phyloP scores from a whole-genome alignment of 2,329 filamentous ascomycete species.

The Microascus cirrosus region DNA sequence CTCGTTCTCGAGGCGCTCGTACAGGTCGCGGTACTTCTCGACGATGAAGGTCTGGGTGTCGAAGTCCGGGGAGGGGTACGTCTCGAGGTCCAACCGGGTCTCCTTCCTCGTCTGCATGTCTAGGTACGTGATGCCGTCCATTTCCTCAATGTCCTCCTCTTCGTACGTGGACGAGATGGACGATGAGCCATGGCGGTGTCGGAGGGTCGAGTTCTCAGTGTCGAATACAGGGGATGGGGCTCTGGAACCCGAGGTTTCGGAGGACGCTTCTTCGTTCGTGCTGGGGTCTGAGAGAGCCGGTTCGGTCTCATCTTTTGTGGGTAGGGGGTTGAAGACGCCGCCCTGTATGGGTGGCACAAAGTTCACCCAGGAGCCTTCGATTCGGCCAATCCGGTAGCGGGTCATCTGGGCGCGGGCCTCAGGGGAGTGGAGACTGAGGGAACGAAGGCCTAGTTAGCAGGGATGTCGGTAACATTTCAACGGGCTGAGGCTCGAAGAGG shows the following conservation, averaged over 20 bases:
- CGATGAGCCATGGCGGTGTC: not conserved
- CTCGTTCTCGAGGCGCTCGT: conserved; percentile 59
- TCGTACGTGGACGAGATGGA: conserved; percentile 14
- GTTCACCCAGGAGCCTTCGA: conserved; percentile 76
- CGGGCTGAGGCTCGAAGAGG: not conserved
- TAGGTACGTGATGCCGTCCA: conserved; percentile 51
- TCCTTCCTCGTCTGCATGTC: conserved; percentile 65
- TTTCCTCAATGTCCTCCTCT: conserved; percentile 25
- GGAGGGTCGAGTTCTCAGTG: conserved; percentile 8
- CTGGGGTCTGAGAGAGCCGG: conserved; percentile 8
- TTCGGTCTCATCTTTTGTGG: conserved; percentile 24
- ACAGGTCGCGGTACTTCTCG: conserved; percentile 68
- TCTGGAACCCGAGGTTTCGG: conserved; percentile 42
- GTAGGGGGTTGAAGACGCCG: conserved; percentile 49
- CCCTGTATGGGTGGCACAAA: conserved; percentile 89
- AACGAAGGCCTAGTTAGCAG: not conserved
- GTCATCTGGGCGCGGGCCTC: conserved; percentile 69
- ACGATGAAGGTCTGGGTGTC: conserved; percentile 66
- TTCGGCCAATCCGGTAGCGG: conserved; percentile 70
- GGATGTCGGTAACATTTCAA: not conserved
- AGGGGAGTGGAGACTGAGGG: conserved; percentile 64
- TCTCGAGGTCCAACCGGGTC: conserved; percentile 61
- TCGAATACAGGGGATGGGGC: conserved; percentile 41
- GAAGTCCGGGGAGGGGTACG: conserved; percentile 69
- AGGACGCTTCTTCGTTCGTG: conserved; percentile 11